Percentiles rank a stretch among this genome's conserved stretches.
Evolutionary conservation across 495 filamentous ascomycete species (phyloP).

Genomic region (Trichoderma orchidacearum): DNA sequence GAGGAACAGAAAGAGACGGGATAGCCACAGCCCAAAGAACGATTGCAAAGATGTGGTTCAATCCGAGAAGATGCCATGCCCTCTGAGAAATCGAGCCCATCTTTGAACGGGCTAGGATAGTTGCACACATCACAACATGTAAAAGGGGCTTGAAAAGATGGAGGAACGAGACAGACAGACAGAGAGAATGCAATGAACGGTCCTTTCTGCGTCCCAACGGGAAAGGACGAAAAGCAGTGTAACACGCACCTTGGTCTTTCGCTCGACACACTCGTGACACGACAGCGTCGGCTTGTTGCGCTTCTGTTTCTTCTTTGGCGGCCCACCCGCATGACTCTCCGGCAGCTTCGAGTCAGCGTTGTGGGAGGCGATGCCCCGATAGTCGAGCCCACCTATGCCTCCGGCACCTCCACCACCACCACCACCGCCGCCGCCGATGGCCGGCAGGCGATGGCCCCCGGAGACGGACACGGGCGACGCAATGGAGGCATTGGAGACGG

Average conservation of each 20-base stretch:
- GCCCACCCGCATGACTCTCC: constrained; percentile 13
- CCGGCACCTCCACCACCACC: not conserved
- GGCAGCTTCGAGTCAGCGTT: not conserved
- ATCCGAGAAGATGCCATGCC: no score
- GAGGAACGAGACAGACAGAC: no score
- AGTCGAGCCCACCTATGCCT: not conserved
- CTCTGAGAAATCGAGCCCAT: no score
- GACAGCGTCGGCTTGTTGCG: constrained; percentile 64
- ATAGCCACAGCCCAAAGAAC: no score
- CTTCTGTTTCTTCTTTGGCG: constrained; percentile 49
- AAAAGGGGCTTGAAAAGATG: no score
- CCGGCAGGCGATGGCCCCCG: not conserved
- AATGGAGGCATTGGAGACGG: not conserved
- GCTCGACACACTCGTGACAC: constrained; percentile 57
- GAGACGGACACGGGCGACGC: not conserved
- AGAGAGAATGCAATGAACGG: no score
- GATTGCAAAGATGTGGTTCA: no score
- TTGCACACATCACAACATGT: no score
- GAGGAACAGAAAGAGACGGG: no score
- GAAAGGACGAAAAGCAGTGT: no score
- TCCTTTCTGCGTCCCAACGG: no score
- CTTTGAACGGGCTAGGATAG: no score
- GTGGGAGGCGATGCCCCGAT: not conserved
- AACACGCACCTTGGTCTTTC: constrained; percentile 50
- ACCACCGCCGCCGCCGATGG: not conserved